Percentiles rank a stretch among this genome's conserved stretches.
These are phyloP conservation scores for Thielaviopsis ethacetica DNA, from an alignment of 2,329 filamentous ascomycete species.

Conservation along the genomic window DNA sequence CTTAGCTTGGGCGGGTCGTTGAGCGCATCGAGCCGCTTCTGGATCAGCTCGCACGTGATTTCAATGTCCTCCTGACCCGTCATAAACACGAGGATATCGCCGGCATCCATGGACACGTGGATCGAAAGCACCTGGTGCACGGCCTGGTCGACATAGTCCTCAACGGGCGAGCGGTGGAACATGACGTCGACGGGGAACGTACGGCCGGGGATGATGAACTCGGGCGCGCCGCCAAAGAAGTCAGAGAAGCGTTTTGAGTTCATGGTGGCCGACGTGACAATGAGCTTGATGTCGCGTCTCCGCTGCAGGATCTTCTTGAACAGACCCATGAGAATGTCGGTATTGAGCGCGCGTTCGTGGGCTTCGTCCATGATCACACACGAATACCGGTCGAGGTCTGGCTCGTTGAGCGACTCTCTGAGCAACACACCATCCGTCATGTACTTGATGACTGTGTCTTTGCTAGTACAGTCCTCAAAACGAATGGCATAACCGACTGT, in stretches of 20 bases:
- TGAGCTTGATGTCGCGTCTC: constrained; percentile 81
- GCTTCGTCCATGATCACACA: constrained; percentile 99
- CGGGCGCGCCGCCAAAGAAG: constrained; percentile 89
- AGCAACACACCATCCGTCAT: constrained; percentile 97
- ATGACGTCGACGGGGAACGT: constrained; percentile 96
- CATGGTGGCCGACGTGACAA: constrained; percentile 97
- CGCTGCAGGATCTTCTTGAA: constrained; percentile 93
- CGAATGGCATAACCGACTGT: constrained; percentile 93
- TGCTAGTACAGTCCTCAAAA: constrained; percentile 95
- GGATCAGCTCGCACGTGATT: constrained; percentile 82
- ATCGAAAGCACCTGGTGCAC: constrained; percentile 93
- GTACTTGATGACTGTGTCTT: constrained; percentile 92
- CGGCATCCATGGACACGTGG: constrained; percentile 81
- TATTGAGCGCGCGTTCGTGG: constrained; percentile 90
- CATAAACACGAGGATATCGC: constrained; percentile 98
- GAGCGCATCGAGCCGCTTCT: constrained; percentile 70
- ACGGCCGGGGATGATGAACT: constrained; percentile 88
- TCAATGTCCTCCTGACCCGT: constrained; percentile 98
- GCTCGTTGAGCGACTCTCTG: constrained; percentile 81
- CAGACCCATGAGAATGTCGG: constrained; percentile 89
- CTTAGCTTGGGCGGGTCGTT: constrained; percentile 91
- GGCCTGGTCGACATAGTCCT: constrained; percentile 94
- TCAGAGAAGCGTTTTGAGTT: constrained; percentile 91
- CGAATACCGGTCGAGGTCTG: constrained; percentile 87
- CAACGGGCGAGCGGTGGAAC: constrained; percentile 85